phyloP scores from a whole-genome alignment of 2,329 filamentous ascomycete genomes.

The Exophiala lecanii-corni region DNA sequence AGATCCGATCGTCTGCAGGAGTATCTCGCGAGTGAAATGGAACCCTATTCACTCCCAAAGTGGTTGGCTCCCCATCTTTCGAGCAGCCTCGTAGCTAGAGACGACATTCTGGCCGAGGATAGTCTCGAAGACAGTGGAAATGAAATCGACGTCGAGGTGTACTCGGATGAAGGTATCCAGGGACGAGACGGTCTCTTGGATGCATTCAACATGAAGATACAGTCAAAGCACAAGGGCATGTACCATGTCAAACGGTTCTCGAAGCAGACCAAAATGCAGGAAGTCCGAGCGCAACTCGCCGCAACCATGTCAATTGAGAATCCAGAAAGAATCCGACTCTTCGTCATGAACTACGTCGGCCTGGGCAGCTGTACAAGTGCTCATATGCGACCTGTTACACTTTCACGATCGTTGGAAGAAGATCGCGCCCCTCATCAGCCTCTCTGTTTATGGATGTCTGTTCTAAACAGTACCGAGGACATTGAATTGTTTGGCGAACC shows the following conservation, averaged over 20 bases:
- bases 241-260: constrained; percentile 8
- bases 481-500: constrained; percentile 19
- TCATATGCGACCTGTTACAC: constrained; percentile 10
- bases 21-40: constrained; percentile 39
- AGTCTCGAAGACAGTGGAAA: constrained; percentile 16
- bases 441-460: constrained; percentile 23
- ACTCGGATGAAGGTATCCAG: constrained; percentile 34
- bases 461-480: constrained; percentile 21
- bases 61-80: constrained; percentile 39
- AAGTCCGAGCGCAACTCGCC: constrained; percentile 17
- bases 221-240: constrained; percentile 13
- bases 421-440: constrained; percentile 6
- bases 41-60: constrained; percentile 45
- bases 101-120: constrained; percentile 19
- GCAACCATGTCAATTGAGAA: constrained; percentile 13
- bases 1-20: constrained; percentile 45
- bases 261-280: constrained; percentile 13
- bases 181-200: constrained; percentile 38
- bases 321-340: constrained; percentile 17
- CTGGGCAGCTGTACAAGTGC: constrained; percentile 17
- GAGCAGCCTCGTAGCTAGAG: constrained; percentile 11
- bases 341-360: constrained; percentile 16
- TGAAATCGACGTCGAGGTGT: constrained; percentile 38
- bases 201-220: constrained; percentile 35
- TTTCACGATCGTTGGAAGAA: constrained; percentile 7